These are phyloP conservation scores for Talaromyces thailandensis DNA, from an alignment of 495 filamentous ascomycete genomes.

Conservation along the genomic window DNA sequence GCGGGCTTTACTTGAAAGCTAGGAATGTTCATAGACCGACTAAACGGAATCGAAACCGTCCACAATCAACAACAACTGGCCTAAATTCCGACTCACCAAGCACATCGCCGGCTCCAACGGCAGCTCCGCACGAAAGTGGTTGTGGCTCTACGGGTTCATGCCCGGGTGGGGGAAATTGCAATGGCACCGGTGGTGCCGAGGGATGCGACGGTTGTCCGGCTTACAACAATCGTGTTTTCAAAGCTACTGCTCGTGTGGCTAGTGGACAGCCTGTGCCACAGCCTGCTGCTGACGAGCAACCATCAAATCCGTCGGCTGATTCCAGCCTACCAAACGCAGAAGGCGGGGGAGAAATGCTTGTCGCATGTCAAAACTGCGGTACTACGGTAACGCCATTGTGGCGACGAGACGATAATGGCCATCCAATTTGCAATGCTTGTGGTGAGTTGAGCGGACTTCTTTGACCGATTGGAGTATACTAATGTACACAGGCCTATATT, in stretches of 20 bases:
- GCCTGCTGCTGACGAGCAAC: slow-evolving; percentile 16
- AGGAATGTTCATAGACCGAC: slow-evolving; percentile 83
- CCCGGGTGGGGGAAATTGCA: slow-evolving; percentile 90
- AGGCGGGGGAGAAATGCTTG: slow-evolving; percentile 62
- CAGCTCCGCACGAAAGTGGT: slow-evolving; percentile 21
- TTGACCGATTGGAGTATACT: background rate
- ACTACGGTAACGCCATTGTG: slow-evolving; percentile 96
- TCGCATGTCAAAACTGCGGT: slow-evolving; percentile 94
- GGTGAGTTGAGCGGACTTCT: slow-evolving; percentile 50
- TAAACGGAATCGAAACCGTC: slow-evolving; percentile 59
- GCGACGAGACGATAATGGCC: slow-evolving; percentile 88
- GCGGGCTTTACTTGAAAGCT: slow-evolving; percentile 89
- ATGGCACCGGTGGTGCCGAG: slow-evolving; percentile 93
- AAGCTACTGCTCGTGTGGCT: slow-evolving; percentile 46
- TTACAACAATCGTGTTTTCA: slow-evolving; percentile 92
- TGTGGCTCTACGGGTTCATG: slow-evolving; percentile 66
- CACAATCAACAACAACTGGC: background rate
- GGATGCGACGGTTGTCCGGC: slow-evolving; percentile 94
- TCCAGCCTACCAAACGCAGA: slow-evolving; percentile 15
- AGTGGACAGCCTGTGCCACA: slow-evolving; percentile 19
- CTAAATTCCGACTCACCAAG: slow-evolving; percentile 10
- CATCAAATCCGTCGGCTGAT: slow-evolving; percentile 17
- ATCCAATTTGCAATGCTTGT: slow-evolving; percentile 98
- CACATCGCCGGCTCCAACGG: slow-evolving; percentile 16
- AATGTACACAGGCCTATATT: slow-evolving; percentile 66